Conservation (phyloP, 176 grass and related monocot genomes). For the Carex myosuroides region DNA sequence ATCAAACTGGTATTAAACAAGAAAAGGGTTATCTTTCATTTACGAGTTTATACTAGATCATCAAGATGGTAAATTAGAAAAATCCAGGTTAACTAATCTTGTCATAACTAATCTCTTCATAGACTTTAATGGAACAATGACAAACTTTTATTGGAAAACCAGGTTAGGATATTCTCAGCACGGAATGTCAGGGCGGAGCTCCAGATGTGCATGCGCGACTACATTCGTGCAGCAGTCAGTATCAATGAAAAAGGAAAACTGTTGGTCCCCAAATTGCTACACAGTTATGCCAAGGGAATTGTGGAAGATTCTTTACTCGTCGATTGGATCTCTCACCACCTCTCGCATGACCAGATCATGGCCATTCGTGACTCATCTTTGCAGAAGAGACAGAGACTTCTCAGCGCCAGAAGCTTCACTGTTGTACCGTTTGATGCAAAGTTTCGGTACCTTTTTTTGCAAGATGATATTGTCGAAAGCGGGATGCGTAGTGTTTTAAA, state of each 20-base stretch:
- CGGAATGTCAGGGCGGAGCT: conserved; percentile 59
- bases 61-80: background rate
- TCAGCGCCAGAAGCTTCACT: conserved; percentile 48
- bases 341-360: conserved; percentile 59
- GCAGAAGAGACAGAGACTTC: conserved; percentile 62
- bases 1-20: background rate
- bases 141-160: background rate
- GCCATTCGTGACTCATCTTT: conserved; percentile 48
- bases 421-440: conserved; percentile 55
- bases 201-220: conserved; percentile 70
- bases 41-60: background rate
- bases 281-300: conserved; percentile 65
- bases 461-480: conserved; percentile 34
- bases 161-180: conserved; percentile 84
- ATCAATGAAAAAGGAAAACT: conserved; percentile 76
- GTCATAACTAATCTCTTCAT: background rate
- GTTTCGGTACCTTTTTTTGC: conserved; percentile 79
- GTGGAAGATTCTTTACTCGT: conserved; percentile 73
- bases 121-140: background rate
- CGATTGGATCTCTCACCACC: conserved; percentile 84
- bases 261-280: conserved; percentile 75
- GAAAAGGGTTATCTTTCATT: background rate
- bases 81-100: background rate
- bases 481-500: conserved; percentile 26
- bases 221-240: conserved; percentile 66